phyloP scores from a whole-genome alignment of 768 basidiomycete species.

The Heimioporus sp. region DNA sequence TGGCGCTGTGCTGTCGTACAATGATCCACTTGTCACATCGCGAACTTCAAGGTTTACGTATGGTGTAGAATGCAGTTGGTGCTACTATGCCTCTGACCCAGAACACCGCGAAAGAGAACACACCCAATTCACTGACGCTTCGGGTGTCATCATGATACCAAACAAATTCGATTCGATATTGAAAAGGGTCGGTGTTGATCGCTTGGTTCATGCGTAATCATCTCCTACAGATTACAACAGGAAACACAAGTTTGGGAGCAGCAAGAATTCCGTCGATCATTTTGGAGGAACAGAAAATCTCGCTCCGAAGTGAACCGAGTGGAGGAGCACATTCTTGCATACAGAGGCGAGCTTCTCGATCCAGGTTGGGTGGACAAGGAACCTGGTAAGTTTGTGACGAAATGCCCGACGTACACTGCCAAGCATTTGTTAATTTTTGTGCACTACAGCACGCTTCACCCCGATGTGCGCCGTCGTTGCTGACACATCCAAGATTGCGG shows the following conservation, averaged over 20 bases:
- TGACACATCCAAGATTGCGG: slow-evolving; percentile 5
- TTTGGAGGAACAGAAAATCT: background rate
- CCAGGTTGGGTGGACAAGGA: slow-evolving; percentile 8
- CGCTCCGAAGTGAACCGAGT: background rate
- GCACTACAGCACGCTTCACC: slow-evolving; percentile 1
- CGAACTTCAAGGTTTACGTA: slow-evolving; percentile 44
- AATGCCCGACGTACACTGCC: background rate
- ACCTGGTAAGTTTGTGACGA: slow-evolving; percentile 1
- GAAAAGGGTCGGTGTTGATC: slow-evolving; percentile 17
- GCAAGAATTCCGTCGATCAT: slow-evolving; percentile 17
- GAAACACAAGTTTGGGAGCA: slow-evolving; percentile 18
- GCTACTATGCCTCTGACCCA: slow-evolving; percentile 26
- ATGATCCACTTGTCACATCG: slow-evolving; percentile 29
- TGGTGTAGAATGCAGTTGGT: slow-evolving; percentile 29
- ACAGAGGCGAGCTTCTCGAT: slow-evolving; percentile 8
- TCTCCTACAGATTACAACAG: background rate
- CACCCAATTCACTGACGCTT: slow-evolving; percentile 17
- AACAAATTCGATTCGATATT: slow-evolving; percentile 39
- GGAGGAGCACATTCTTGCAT: slow-evolving; percentile 11
- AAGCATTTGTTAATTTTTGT: slow-evolving; percentile 1
- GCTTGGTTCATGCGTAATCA: background rate
- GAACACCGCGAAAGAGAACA: slow-evolving; percentile 37
- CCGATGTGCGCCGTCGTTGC: slow-evolving; percentile 13
- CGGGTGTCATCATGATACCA: slow-evolving; percentile 31
- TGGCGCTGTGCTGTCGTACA: background rate